A percentile compares a stretch with the other conserved stretches of the same genome.
Evolutionary conservation across 345 rosid genomes (phyloP).

Genomic region (Noccaea caerulescens): DNA sequence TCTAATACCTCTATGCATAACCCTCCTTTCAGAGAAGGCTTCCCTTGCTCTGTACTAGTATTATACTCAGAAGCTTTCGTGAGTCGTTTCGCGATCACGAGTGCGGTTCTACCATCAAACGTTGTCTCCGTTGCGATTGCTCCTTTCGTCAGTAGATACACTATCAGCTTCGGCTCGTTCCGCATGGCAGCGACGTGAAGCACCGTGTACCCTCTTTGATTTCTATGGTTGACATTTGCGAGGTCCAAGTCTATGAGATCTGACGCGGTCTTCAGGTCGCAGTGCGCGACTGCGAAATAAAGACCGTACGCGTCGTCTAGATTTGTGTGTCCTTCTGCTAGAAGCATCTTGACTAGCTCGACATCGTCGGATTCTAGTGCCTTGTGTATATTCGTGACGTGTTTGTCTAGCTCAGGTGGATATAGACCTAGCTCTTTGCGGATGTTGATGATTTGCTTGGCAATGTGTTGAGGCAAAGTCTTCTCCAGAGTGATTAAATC

Average conservation of each 20-base stretch:
- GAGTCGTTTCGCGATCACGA: conserved; percentile 66
- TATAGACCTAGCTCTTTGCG: conserved; percentile 51
- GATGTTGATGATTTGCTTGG: conserved; percentile 52
- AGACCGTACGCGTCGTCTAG: conserved; percentile 76
- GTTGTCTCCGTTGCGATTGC: conserved; percentile 71
- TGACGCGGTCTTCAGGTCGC: conserved; percentile 70
- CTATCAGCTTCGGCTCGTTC: conserved; percentile 79
- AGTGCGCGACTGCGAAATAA: conserved; percentile 81
- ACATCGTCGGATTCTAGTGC: conserved; percentile 91
- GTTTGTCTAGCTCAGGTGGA: conserved; percentile 54
- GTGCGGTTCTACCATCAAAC: conserved; percentile 73
- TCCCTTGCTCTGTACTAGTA: conserved; percentile 58
- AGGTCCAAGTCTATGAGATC: conserved; percentile 79
- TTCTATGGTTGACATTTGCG: conserved; percentile 66
- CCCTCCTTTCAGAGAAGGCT: conserved; percentile 58
- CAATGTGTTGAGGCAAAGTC: conserved; percentile 58
- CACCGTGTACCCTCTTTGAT: conserved; percentile 71
- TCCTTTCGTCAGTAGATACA: conserved; percentile 74
- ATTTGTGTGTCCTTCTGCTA: conserved; percentile 66
- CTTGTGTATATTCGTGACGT: conserved; percentile 63
- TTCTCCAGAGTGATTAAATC: conserved; percentile 65
- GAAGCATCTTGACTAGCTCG: conserved; percentile 77
- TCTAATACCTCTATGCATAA: conserved; percentile 84
- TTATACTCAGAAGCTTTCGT: conserved; percentile 64
- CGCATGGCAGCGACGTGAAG: conserved; percentile 82